These are phyloP conservation scores for Liriodendron chinense DNA, from an alignment of 164 flowering plant genomes.

Conservation along the genomic window DNA sequence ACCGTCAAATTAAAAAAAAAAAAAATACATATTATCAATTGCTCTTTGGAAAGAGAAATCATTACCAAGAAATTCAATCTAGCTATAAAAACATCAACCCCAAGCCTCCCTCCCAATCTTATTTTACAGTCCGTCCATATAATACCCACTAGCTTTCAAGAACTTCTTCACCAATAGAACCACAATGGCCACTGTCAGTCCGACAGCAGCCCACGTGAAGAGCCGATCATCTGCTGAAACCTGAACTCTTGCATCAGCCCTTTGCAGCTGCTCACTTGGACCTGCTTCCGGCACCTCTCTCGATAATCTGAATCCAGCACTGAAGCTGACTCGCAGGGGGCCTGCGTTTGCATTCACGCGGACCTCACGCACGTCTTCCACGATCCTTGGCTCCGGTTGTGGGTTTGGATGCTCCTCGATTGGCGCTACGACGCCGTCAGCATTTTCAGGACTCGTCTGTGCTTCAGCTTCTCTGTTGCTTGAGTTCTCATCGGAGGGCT, in stretches of 20 bases:
- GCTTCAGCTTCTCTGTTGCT: conserved; percentile 29
- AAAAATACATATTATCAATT: no score
- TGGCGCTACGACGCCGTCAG: conserved; percentile 13
- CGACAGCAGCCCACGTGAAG: conserved; percentile 89
- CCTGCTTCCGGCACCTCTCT: conserved; percentile 31
- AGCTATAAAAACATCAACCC: no score
- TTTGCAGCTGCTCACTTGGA: conserved; percentile 32
- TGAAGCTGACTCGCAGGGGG: conserved; percentile 29
- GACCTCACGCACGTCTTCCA: conserved; percentile 45
- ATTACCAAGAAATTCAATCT: no score
- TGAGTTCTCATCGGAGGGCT: conserved; percentile 28
- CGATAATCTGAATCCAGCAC: conserved; percentile 26
- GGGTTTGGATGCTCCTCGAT: conserved; percentile 23
- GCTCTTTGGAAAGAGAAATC: no score
- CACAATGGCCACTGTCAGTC: conserved; percentile 70
- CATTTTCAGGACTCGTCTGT: conserved; percentile 25
- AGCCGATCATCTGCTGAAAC: conserved; percentile 71
- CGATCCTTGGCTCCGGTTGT: conserved; percentile 25
- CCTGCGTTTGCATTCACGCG: conserved; percentile 43
- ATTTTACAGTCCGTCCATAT: neutral
- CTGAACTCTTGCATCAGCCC: conserved; percentile 32
- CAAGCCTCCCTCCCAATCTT: neutral
- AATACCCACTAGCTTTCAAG: conserved; percentile 61
- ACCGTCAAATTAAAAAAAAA: no score
- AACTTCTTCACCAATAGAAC: conserved; percentile 78